phyloP scores from a whole-genome alignment of 495 filamentous ascomycete genomes.

The Xylaria flabelliformis region DNA sequence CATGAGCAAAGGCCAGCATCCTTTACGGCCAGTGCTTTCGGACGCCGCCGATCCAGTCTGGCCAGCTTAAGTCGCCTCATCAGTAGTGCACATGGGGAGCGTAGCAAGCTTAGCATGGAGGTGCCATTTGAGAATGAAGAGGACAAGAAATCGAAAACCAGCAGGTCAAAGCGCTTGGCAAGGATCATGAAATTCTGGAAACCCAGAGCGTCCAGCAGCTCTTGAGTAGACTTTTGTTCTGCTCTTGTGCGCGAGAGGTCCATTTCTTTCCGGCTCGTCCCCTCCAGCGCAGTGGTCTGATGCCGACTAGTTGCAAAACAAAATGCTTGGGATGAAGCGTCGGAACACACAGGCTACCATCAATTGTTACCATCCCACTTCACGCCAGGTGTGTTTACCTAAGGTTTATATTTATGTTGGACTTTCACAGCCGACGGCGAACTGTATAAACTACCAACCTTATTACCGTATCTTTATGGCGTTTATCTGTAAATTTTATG shows the following conservation, averaged over 20 bases:
- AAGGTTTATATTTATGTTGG: background rate
- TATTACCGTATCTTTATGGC: background rate
- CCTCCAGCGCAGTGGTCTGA: background rate
- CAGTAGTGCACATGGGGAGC: slow-evolving; percentile 76
- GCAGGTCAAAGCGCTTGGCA: slow-evolving; percentile 74
- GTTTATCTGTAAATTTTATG: background rate
- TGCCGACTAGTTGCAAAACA: background rate
- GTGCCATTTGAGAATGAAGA: slow-evolving; percentile 59
- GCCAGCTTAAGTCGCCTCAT: slow-evolving; percentile 86
- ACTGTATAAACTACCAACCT: background rate
- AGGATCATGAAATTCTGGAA: slow-evolving; percentile 88
- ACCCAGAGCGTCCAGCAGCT: slow-evolving; percentile 47
- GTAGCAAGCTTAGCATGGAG: slow-evolving; percentile 81
- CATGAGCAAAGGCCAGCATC: slow-evolving; percentile 72
- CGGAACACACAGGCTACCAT: background rate
- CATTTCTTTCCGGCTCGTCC: background rate
- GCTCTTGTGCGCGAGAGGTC: background rate
- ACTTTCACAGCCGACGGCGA: background rate
- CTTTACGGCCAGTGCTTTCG: slow-evolving; percentile 68
- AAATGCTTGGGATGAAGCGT: background rate
- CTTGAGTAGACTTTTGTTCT: slow-evolving; percentile 25
- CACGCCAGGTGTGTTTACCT: background rate
- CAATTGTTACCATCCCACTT: background rate
- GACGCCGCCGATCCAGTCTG: slow-evolving; percentile 81
- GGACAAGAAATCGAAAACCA: slow-evolving; percentile 70